A percentile compares a stretch with the other conserved stretches of the same genome.
Conservation (phyloP, 1,284 basidiomycete species). For the Athelia psychrophila region DNA sequence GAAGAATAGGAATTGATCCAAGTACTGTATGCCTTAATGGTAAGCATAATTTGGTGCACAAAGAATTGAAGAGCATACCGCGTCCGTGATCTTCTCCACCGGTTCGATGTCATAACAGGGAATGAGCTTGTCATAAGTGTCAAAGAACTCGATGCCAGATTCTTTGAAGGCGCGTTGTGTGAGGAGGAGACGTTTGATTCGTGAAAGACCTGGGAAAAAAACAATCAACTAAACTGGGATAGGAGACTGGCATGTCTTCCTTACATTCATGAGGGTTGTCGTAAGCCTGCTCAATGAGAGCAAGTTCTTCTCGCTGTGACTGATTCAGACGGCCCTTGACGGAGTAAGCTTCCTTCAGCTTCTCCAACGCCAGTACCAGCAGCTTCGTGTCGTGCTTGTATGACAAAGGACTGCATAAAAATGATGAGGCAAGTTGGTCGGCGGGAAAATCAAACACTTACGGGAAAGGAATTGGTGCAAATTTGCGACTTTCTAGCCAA, state of each 20-base stretch:
- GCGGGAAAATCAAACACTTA: constrained; percentile 31
- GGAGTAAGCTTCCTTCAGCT: constrained; percentile 97
- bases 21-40: constrained; percentile 54
- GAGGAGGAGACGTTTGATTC: constrained; percentile 92
- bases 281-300: constrained; percentile 95
- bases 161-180: constrained; percentile 99
- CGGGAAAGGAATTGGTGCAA: constrained; percentile 97
- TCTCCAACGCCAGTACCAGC: constrained; percentile 91
- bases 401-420: constrained; percentile 68
- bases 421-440: constrained; percentile 7
- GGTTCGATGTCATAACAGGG: constrained; percentile 98
- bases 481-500: constrained; percentile 96
- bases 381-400: constrained; percentile 99
- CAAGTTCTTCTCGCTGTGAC: constrained; percentile 94
- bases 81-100: constrained; percentile 98
- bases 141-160: constrained; percentile 92
- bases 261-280: constrained; percentile 90
- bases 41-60: not conserved
- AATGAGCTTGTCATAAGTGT: constrained; percentile 96
- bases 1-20: constrained; percentile 89
- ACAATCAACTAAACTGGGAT: constrained; percentile 7
- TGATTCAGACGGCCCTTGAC: constrained; percentile 96
- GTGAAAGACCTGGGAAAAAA: constrained; percentile 66
- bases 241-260: constrained; percentile 10
- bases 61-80: constrained; percentile 43